phyloP scores from a whole-genome alignment of 2,329 filamentous ascomycete species.

The Fusarium nodosum region DNA sequence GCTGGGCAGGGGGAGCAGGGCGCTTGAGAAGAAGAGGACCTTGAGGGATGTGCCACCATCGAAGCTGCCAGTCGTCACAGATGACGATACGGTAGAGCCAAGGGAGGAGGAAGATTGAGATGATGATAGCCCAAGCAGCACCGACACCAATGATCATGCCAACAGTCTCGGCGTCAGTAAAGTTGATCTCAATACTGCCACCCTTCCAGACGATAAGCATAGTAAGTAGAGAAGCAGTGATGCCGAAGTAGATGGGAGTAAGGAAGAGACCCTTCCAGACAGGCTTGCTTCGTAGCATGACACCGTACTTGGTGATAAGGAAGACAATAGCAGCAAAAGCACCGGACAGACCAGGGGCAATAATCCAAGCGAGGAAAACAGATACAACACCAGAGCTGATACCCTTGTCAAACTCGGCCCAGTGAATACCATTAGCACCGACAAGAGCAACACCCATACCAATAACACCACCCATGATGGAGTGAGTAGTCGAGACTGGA shows the following conservation, averaged over 20 bases:
- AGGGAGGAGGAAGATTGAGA: constrained; percentile 68
- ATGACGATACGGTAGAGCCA: constrained; percentile 71
- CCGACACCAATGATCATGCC: constrained; percentile 69
- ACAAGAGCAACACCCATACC: constrained; percentile 71
- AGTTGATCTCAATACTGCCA: constrained; percentile 58
- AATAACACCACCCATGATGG: constrained; percentile 71
- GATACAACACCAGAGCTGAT: constrained; percentile 61
- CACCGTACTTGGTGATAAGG: constrained; percentile 68
- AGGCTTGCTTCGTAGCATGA: constrained; percentile 68
- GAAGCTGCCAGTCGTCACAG: constrained; percentile 72
- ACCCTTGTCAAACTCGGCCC: constrained; percentile 61
- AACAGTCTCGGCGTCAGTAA: constrained; percentile 58
- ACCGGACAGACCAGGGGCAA: constrained; percentile 70
- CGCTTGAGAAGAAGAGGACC: constrained; percentile 67
- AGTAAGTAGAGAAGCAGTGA: constrained; percentile 67
- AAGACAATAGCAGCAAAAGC: constrained; percentile 69
- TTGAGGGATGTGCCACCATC: constrained; percentile 65
- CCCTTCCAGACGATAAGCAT: constrained; percentile 74
- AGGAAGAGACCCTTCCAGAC: constrained; percentile 65
- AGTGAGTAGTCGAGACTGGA: constrained; percentile 73
- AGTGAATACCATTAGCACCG: constrained; percentile 65
- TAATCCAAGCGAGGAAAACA: constrained; percentile 72
- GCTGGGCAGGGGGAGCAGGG: constrained; percentile 66
- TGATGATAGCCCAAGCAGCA: constrained; percentile 62
- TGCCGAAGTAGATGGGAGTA: constrained; percentile 69